Base-by-base conservation (phyloP, 1,139 yeast genomes). In the Magnusiomyces suaveolens region DNA sequence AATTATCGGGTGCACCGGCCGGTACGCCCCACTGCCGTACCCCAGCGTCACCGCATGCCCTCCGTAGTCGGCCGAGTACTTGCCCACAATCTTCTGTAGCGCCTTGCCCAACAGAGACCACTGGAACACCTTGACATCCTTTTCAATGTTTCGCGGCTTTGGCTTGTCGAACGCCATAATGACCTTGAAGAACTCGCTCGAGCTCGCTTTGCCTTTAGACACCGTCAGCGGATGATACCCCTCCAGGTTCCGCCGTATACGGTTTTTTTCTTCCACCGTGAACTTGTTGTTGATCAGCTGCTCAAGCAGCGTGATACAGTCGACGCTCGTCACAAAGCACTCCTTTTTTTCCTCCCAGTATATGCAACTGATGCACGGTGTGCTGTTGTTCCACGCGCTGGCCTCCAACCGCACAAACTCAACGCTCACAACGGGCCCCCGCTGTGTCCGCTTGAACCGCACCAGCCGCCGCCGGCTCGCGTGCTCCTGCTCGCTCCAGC, bases 111-210 rank as follows among this genome's bases (percentile, higher is more conserved):
- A 69, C 54, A 76, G 75, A 23, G 69, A 63, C 89, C 89, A 83
- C 43, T 73, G 73, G 62, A 83, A 81, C 3, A 83, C 88, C 64
- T 83, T 83, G 59, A 83, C 79, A 64, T 83, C 87, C 64, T 84
- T 84, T 63, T 82, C 88, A 54, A 84, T 84, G 62, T 82, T 83
- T 47, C 89, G 70, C 2, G 89, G 89, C 60, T 83, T 74, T 1
- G 90, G 89, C 53, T 76, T 76, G 43, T 78, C 79, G 74, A 80
- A 83, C 46, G 76, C 70, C 88, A 84, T 84, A 54, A 83, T 75
- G 50, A 79, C 68, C 56, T 76, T 73, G 70, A 83, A 84, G 61
- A 83, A 80, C 25, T 75, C 64, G 24, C 69, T 69, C 46, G 72
- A 72, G 39, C 72, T 75, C 18, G 71, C 69, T 58, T 75, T 73